Evolutionary conservation across 768 basidiomycete genomes (phyloP), one percentile per base, ranked within the genome.

Genomic region (Pleurotus citrinopileatus): DNA sequence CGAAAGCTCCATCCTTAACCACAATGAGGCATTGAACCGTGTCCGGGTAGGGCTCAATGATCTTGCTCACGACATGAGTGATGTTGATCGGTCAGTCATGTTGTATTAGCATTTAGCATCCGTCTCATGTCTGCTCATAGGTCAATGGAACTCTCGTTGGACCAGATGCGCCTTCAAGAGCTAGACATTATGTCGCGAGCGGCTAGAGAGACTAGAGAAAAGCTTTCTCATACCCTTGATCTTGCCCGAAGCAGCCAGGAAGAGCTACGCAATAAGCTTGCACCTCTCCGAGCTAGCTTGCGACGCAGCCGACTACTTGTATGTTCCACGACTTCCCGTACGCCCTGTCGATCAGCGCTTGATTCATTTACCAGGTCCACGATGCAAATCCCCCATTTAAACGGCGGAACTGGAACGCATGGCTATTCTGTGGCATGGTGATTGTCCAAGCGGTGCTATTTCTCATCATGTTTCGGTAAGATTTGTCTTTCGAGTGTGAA

Each of bases 31-130:
- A 36, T 62, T 91, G 40, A 66, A 69, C 29, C 81, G 74, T 48
- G 79, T 91, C 61, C 78, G 79, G 53, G 72, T 74, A 61, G 80
- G 83, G 4, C 73, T 91, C 8, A 73, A 73, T 44, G 79, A 83
- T 50, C 70, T 91, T 60, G 76, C 70, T 27, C 72, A 78, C 28
- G 81, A 75, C 45, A 64, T 89, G 57, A 76, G 76, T 36, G 84
- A 82, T 25, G 69, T 78, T 37, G 84, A 89, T 62, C 72, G 73
- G 88, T 87, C 61, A 52, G 45, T 29, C n/a, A 3, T 48, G 2
- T 23, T 28, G n/a, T 40, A 4, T 13, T 2, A 27, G 26, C 20
- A 38, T 8, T 19, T 5, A 17, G 20, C 9, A 15, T 37, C 10
- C 15, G 6, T 42, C 17, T 17, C 12, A 23, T 6, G 8, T 42